A percentile compares a stretch with the other conserved stretches of the same genome.
These are phyloP conservation scores for Colletotrichum tanaceti DNA, from an alignment of 2,329 filamentous ascomycete genomes.

Conservation along the genomic window DNA sequence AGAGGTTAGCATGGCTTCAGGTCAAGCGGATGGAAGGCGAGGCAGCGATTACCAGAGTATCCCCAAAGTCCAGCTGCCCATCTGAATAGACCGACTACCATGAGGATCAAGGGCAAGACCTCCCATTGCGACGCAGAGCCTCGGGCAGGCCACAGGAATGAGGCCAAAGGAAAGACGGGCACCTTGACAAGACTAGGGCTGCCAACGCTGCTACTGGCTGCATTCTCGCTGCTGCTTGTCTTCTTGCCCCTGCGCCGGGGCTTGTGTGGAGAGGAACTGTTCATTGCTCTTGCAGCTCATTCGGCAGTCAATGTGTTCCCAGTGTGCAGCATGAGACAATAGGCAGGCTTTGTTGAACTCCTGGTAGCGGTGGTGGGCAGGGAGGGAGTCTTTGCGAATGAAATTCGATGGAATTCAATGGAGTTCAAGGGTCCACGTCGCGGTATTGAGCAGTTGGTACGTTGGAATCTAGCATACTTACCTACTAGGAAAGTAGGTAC, in stretches of 20 bases:
- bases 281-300: constrained; percentile 56
- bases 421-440: constrained; percentile 40
- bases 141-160: constrained; percentile 94
- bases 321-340: constrained; percentile 20
- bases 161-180: constrained; percentile 88
- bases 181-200: constrained; percentile 55
- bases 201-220: constrained; percentile 12
- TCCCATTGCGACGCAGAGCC: constrained; percentile 91
- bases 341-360: constrained; percentile 23
- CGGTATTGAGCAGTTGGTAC: constrained; percentile 25
- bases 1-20: constrained; percentile 29
- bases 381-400: background rate
- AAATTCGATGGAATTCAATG: background rate
- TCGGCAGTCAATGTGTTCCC: constrained; percentile 32
- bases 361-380: constrained; percentile 3
- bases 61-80: constrained; percentile 95
- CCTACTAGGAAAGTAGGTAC: background rate
- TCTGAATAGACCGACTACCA: constrained; percentile 89
- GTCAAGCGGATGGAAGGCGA: background rate
- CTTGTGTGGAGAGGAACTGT: constrained; percentile 67
- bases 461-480: background rate
- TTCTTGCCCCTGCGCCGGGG: constrained; percentile 69
- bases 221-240: constrained; percentile 47
- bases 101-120: constrained; percentile 85
- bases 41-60: constrained; percentile 78